Evolutionary conservation across 1,284 basidiomycete species (phyloP).

Genomic region (Austroboletus novae-zelandiae): DNA sequence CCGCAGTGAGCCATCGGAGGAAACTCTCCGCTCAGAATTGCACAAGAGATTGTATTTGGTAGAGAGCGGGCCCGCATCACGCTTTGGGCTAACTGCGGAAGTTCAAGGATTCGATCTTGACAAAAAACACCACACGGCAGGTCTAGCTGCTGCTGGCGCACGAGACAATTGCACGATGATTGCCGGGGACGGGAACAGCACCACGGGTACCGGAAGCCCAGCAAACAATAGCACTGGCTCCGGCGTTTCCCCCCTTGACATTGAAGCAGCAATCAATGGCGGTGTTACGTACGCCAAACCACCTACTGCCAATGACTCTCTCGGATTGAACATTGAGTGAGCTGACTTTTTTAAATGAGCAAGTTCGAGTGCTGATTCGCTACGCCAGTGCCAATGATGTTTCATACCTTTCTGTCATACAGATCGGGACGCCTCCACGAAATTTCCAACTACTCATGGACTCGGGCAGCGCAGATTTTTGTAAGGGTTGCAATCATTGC

Average conservation of each 20-base stretch:
- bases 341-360: slow-evolving; percentile 10
- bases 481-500: slow-evolving; percentile 29
- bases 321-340: slow-evolving; percentile 74
- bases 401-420: slow-evolving; percentile 66
- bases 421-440: slow-evolving; percentile 75
- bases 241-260: slow-evolving; percentile 38
- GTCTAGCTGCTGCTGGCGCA: slow-evolving; percentile 7
- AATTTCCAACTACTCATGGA: slow-evolving; percentile 81
- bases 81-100: slow-evolving; percentile 5
- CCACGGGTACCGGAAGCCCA: slow-evolving; percentile 6
- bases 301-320: slow-evolving; percentile 55
- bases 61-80: slow-evolving; percentile 28
- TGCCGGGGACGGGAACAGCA: neutral
- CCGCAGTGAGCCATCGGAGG: slow-evolving; percentile 46
- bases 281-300: slow-evolving; percentile 50
- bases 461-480: slow-evolving; percentile 83
- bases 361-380: neutral
- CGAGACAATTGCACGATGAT: slow-evolving; percentile 10
- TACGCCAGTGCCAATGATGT: slow-evolving; percentile 42
- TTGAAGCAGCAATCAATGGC: slow-evolving; percentile 38
- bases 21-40: slow-evolving; percentile 50
- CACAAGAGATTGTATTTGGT: slow-evolving; percentile 50
- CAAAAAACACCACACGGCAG: slow-evolving; percentile 8
- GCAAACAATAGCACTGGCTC: slow-evolving; percentile 18
- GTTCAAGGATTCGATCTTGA: slow-evolving; percentile 7